These are phyloP conservation scores for Paulownia fortunei DNA, from an alignment of 257 asterid genomes.

Conservation along the genomic window DNA sequence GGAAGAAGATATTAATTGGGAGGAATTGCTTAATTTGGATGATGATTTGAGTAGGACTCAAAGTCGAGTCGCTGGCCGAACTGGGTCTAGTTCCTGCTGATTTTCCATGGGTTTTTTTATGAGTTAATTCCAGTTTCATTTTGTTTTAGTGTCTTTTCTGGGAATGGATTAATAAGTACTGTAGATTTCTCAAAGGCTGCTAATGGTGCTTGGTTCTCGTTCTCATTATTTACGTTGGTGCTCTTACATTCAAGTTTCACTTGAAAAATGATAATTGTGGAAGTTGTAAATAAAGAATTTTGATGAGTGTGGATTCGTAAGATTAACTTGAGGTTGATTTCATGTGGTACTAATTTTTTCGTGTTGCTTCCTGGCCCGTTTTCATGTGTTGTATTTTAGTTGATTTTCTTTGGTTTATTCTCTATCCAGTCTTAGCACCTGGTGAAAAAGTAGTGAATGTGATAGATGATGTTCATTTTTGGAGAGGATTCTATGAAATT, in stretches of 20 bases:
- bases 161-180: not conserved
- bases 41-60: conserved; percentile 51
- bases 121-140: not conserved
- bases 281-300: conserved; percentile 27
- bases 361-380: not conserved
- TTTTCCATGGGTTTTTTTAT: not conserved
- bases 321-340: not conserved
- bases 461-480: no score
- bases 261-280: not conserved
- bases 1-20: conserved; percentile 88
- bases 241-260: not conserved
- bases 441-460: no score
- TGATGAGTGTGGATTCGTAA: conserved; percentile 13
- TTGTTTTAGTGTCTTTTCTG: not conserved
- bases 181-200: not conserved
- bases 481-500: no score
- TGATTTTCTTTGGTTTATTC: not conserved
- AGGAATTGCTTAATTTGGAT: conserved; percentile 69
- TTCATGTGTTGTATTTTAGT: not conserved
- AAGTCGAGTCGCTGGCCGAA: conserved; percentile 20
- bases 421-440: not conserved
- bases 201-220: conserved; percentile 5
- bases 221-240: not conserved
- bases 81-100: conserved; percentile 8
- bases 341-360: not conserved